Evolutionary conservation across 2,329 filamentous ascomycete genomes (phyloP).

Genomic region (Neofusicoccum sp.): DNA sequence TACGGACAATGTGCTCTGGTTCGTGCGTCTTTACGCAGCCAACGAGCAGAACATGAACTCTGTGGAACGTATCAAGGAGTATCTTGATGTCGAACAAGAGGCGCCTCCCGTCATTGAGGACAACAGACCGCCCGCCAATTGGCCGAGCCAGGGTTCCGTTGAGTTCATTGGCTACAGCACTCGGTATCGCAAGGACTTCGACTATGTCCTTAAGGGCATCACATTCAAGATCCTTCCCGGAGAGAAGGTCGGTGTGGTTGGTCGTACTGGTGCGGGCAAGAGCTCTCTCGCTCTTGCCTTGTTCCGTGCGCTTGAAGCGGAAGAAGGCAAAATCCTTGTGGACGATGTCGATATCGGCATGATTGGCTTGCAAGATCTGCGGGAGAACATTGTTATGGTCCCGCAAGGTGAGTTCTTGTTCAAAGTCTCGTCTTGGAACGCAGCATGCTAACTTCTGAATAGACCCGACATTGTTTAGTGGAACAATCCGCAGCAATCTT

Average conservation of each 20-base stretch:
- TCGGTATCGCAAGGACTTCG: conserved; percentile 83
- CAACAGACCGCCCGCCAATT: conserved; percentile 74
- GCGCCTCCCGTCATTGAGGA: conserved; percentile 76
- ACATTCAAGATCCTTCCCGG: conserved; percentile 82
- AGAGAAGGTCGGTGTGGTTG: conserved; percentile 96
- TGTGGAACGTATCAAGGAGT: conserved; percentile 96
- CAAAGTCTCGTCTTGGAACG: neutral
- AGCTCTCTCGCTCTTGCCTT: conserved; percentile 91
- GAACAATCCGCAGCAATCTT: conserved; percentile 87
- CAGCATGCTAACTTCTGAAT: conserved; percentile 25
- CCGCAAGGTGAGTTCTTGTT: conserved; percentile 62
- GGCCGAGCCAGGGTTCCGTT: conserved; percentile 84
- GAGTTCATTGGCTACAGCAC: conserved; percentile 82
- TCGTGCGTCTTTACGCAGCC: conserved; percentile 88
- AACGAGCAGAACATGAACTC: conserved; percentile 99
- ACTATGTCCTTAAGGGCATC: conserved; percentile 80
- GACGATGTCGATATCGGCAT: conserved; percentile 87
- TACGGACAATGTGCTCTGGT: conserved; percentile 95
- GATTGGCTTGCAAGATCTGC: conserved; percentile 91
- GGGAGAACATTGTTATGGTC: conserved; percentile 94
- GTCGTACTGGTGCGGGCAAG: conserved; percentile 93
- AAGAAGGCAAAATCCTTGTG: conserved; percentile 84
- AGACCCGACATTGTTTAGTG: conserved; percentile 91
- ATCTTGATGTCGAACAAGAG: conserved; percentile 94
- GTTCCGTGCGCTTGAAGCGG: conserved; percentile 91